phyloP scores from a whole-genome alignment of 2,329 filamentous ascomycete species.

The Claviceps spartinae region DNA sequence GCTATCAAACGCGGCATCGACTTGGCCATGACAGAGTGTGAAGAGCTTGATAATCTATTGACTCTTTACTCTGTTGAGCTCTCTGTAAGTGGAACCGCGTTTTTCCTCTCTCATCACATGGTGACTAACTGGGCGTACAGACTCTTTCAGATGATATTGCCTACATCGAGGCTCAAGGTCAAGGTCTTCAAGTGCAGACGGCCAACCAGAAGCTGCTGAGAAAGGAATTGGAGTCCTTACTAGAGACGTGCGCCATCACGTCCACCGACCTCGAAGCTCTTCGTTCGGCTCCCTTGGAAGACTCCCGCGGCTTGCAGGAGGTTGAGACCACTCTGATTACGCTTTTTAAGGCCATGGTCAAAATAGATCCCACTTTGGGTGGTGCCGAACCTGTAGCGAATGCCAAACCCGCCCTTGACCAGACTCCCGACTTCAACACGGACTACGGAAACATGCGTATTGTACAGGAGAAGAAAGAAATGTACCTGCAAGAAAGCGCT shows the following conservation, averaged over 20 bases:
- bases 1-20: conserved; percentile 80
- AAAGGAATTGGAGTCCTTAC: conserved; percentile 74
- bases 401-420: conserved; percentile 30
- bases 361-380: conserved; percentile 74
- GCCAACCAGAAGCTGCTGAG: conserved; percentile 92
- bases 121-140: conserved; percentile 27
- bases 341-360: conserved; percentile 83
- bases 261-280: conserved; percentile 60
- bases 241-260: conserved; percentile 84
- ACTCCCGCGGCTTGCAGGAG: conserved; percentile 54
- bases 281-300: conserved; percentile 59
- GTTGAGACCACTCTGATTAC: conserved; percentile 67
- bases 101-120: neutral
- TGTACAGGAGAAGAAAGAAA: conserved; percentile 85
- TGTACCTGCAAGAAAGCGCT: conserved; percentile 64
- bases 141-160: conserved; percentile 91
- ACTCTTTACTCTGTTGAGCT: conserved; percentile 92
- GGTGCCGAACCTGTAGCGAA: conserved; percentile 33
- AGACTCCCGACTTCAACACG: conserved; percentile 44
- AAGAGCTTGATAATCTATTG: conserved; percentile 86
- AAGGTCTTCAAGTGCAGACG: conserved; percentile 92
- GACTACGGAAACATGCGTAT: conserved; percentile 86
- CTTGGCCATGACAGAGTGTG: conserved; percentile 82
- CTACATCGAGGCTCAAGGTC: conserved; percentile 93
- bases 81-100: conserved; percentile 46